Base-by-base conservation (phyloP, 1,139 yeast species). In the Suhomyces taliae region DNA sequence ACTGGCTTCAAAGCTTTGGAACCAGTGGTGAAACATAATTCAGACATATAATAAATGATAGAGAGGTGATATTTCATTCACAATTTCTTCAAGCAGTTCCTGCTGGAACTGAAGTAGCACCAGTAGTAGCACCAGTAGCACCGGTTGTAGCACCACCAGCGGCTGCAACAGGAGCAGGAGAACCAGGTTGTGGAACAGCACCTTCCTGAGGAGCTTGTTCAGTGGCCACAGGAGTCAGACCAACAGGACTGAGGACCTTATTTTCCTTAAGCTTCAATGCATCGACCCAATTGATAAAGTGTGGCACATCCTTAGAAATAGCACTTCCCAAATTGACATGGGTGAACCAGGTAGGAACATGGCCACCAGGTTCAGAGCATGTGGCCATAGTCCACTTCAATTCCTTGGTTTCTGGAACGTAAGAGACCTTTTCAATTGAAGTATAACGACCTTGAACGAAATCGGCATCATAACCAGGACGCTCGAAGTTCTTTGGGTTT, bases 231-330 rank as follows among this genome's bases (percentile, higher is more conserved):
- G 32, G 32, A 6, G 40, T 34, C 7, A 44, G 40, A 15, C 42
- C 37, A 4, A 43, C 46, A 7, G 46, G 15, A 11, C 46, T 44
- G n/a, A 48, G 11, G 11, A 29, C 32, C n/a, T 11, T 29, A 9
- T 29, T 29, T 4, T 45, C 44, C n/a, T 41, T 53, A 19, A 48
- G 27, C 27, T 44, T 47, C 40, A 52, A 40, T 4, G 46, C 44
- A 26, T 53, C 55, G 10, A 52, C 66, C 83, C 86, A 85, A 27
- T 72, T 65, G 46, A 83, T 61, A 54, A 83, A 83, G 40, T 75
- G 70, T 0, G 90, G 89, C 1, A 86, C 90, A 58, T 86, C 95
- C 45, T 79, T 77, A 1, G 85, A 81, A 34, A 86, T 79, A 10
- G 82, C 84, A 15, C 74, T 71, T 2, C 82, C 77, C 45, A 85